Base-by-base conservation (phyloP, 139 green algal genomes). In the Gonium pectorale region DNA sequence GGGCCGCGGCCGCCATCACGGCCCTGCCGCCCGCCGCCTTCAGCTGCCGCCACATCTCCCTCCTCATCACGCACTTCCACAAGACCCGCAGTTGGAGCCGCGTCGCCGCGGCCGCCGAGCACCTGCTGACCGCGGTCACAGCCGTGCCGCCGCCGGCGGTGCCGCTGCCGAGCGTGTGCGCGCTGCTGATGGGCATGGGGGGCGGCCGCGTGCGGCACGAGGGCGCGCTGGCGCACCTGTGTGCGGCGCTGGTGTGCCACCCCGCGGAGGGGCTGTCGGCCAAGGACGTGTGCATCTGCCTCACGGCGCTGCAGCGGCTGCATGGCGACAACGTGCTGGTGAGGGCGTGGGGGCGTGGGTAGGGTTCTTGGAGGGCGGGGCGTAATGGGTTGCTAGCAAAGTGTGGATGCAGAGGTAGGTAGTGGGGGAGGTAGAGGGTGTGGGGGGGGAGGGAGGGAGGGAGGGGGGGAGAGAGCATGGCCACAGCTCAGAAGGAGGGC, bases 221-320 rank as follows among this genome's bases (percentile, higher is more conserved):
- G 33, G 49, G 46, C 15, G 31, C 51, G 31, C 51, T 79, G 31
- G 71, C 71, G 49, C 71, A 79, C 51, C 35, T 79, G 51, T 79
- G 71, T 33, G 21, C 40, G 46, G 71, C 71, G 71, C 71, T 79
- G 29, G 13, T 33, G 33, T 31, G 8, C 31, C 33, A 31, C 35
- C 71, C 49, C 17, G 21, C 0, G 49, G 6, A 21, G 13, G 31
- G 40, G 44, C 71, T 79, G 46, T 35, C 49, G 26, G 31, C 41
- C 49, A 66, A 64, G 46, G 71, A 79, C 49, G n/a, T 79, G 24
- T 79, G 71, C 71, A 66, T 79, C 31, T 64, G 46, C 33, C 46
- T 79, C 29, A 79, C 71, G 71, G 49, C 71, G 33, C 49, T 79
- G 71, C 33, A 64, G 71, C 71, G 71, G n/a, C 46, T 79, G 44